A percentile compares a stretch with the other conserved stretches of the same genome.
Conservation (phyloP, 768 basidiomycete species). For the Candolleomyces eurysporus region DNA sequence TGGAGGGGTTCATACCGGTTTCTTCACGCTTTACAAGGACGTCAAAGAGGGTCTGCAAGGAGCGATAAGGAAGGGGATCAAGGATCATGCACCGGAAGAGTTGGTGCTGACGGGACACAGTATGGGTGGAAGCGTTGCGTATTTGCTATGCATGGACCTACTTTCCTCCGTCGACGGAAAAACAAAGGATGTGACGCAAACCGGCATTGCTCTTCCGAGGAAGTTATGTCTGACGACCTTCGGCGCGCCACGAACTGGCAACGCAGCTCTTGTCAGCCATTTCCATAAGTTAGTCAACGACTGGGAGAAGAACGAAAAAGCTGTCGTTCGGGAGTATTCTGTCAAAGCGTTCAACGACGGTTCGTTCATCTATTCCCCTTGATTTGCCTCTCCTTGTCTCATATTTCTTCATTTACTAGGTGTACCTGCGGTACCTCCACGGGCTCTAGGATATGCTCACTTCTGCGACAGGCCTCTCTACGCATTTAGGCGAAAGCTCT, state of each 20-base stretch:
- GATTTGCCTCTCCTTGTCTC: background rate
- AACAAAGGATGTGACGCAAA: no score
- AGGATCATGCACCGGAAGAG: slow-evolving; percentile 19
- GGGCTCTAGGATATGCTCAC: slow-evolving; percentile 48
- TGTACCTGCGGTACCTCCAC: slow-evolving; percentile 53
- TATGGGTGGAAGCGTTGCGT: slow-evolving; percentile 51
- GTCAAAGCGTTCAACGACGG: slow-evolving; percentile 59
- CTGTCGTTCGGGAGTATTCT: slow-evolving; percentile 42
- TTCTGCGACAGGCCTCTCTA: slow-evolving; percentile 48
- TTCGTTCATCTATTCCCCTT: slow-evolving; percentile 17
- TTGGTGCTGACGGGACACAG: slow-evolving; percentile 58
- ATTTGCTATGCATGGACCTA: slow-evolving; percentile 47
- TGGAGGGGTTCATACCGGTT: slow-evolving; percentile 48
- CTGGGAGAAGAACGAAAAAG: slow-evolving; percentile 25
- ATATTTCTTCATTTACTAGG: slow-evolving; percentile 29
- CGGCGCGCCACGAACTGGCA: slow-evolving; percentile 51
- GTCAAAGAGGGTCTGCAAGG: slow-evolving; percentile 31
- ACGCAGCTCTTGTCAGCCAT: slow-evolving; percentile 36
- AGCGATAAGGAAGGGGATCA: slow-evolving; percentile 37
- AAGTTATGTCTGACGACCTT: slow-evolving; percentile 43
- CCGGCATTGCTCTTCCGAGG: background rate
- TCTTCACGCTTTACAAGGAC: slow-evolving; percentile 51
- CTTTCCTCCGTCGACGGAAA: slow-evolving; percentile 18
- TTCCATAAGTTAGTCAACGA: slow-evolving; percentile 38
- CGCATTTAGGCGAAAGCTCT: slow-evolving; percentile 44